Percentiles rank a stretch among this genome's conserved stretches.
These are phyloP conservation scores for Aspergillus pseudoterreus DNA, from an alignment of 2,329 filamentous ascomycete species.

Conservation along the genomic window DNA sequence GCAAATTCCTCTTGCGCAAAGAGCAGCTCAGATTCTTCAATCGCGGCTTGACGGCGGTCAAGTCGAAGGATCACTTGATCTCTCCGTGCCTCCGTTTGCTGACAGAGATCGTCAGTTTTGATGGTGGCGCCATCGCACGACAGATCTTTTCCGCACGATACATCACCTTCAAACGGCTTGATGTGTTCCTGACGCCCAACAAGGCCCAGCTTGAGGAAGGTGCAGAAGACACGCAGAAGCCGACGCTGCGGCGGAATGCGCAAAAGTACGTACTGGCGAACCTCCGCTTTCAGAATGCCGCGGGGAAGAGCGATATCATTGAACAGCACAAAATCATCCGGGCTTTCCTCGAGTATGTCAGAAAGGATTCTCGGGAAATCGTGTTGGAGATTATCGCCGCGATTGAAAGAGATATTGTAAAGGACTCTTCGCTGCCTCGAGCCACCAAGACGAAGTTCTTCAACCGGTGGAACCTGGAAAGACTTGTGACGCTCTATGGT, in stretches of 20 bases:
- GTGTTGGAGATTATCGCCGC: slow-evolving; percentile 70
- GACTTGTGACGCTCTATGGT: slow-evolving; percentile 68
- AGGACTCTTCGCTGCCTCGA: slow-evolving; percentile 69
- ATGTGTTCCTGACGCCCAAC: slow-evolving; percentile 74
- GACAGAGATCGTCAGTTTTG: slow-evolving; percentile 78
- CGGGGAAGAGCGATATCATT: slow-evolving; percentile 77
- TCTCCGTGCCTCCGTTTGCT: slow-evolving; percentile 83
- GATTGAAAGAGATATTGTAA: slow-evolving; percentile 67
- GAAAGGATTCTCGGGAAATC: slow-evolving; percentile 71
- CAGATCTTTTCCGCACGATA: slow-evolving; percentile 74
- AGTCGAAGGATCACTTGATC: slow-evolving; percentile 81
- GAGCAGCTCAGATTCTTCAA: slow-evolving; percentile 77
- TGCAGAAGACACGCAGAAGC: slow-evolving; percentile 63
- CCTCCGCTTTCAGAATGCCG: slow-evolving; percentile 71
- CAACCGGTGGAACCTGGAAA: slow-evolving; percentile 68
- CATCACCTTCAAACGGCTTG: slow-evolving; percentile 74
- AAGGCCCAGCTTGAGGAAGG: slow-evolving; percentile 50
- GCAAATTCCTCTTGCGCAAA: slow-evolving; percentile 75
- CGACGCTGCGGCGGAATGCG: slow-evolving; percentile 78
- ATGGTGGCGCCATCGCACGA: slow-evolving; percentile 76
- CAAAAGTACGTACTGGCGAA: slow-evolving; percentile 76
- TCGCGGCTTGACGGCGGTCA: slow-evolving; percentile 72
- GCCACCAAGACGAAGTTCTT: slow-evolving; percentile 72
- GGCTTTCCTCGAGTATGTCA: slow-evolving; percentile 71
- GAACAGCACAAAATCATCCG: slow-evolving; percentile 67